phyloP scores from a whole-genome alignment of 306 rosid species.

The Gynostemma pentaphyllum region DNA sequence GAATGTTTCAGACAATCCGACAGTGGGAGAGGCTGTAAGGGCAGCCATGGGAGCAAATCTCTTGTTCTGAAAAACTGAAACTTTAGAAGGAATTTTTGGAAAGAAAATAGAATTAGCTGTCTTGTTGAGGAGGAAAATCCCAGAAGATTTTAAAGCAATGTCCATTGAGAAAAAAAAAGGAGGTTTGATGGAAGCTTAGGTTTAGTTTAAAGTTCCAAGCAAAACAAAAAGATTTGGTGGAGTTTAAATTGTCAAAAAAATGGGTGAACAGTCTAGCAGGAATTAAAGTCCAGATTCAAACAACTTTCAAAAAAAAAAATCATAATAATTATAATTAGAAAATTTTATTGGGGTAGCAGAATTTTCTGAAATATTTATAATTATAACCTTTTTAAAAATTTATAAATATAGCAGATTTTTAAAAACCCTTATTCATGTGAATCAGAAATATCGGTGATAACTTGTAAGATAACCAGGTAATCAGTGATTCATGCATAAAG shows the following conservation, averaged over 20 bases:
- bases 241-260: neutral
- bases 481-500: too few relatives aligned
- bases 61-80: slow-evolving; percentile 10
- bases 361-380: too few relatives aligned
- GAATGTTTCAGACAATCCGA: slow-evolving; percentile 70
- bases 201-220: too few relatives aligned
- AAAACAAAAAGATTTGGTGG: neutral
- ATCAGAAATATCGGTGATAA: too few relatives aligned
- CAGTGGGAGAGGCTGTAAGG: slow-evolving; percentile 28
- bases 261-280: neutral
- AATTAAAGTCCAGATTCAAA: neutral
- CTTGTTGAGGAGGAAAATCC: neutral
- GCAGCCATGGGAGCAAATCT: slow-evolving; percentile 48
- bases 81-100: neutral
- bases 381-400: too few relatives aligned
- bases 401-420: too few relatives aligned
- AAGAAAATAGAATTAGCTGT: neutral
- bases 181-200: too few relatives aligned
- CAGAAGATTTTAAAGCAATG: slow-evolving; percentile 1
- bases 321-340: too few relatives aligned
- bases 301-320: neutral
- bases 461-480: too few relatives aligned
- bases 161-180: neutral
- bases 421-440: too few relatives aligned
- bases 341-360: too few relatives aligned